Evolutionary conservation across 2,329 filamentous ascomycete genomes (phyloP).

Genomic region (Tolypocladium endophyticum): DNA sequence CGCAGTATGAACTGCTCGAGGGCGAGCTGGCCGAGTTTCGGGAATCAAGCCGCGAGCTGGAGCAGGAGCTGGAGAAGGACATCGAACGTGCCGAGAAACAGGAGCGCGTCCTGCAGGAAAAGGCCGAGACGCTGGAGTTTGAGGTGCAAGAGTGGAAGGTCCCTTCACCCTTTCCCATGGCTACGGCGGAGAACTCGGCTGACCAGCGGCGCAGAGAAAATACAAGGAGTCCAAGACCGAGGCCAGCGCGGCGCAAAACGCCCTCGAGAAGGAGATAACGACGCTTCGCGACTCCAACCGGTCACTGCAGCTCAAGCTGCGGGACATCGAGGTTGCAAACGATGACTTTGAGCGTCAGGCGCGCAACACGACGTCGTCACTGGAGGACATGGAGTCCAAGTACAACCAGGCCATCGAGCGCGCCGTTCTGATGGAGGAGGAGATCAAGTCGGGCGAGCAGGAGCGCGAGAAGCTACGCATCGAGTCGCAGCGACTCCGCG

Average conservation of each 20-base stretch:
- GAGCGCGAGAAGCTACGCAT: slow-evolving; percentile 85
- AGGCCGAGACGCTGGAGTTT: slow-evolving; percentile 72
- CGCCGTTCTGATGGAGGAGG: slow-evolving; percentile 86
- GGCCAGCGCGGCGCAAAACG: slow-evolving; percentile 72
- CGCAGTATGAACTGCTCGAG: slow-evolving; percentile 88
- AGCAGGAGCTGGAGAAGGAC: slow-evolving; percentile 91
- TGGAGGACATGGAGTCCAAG: slow-evolving; percentile 95
- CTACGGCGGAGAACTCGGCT: background rate
- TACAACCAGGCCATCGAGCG: slow-evolving; percentile 92
- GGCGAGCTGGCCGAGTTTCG: slow-evolving; percentile 89
- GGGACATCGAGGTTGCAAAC: slow-evolving; percentile 95
- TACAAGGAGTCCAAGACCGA: slow-evolving; percentile 92
- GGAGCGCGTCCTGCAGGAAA: slow-evolving; percentile 75
- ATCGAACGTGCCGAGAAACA: slow-evolving; percentile 91
- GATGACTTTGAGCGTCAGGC: slow-evolving; percentile 97
- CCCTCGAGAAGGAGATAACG: slow-evolving; percentile 92
- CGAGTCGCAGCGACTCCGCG: slow-evolving; percentile 77
- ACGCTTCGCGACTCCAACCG: slow-evolving; percentile 76
- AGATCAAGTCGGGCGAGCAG: slow-evolving; percentile 82
- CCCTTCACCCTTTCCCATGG: slow-evolving; percentile 17
- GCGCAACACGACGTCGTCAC: slow-evolving; percentile 85
- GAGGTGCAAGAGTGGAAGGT: slow-evolving; percentile 99
- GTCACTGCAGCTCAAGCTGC: slow-evolving; percentile 68
- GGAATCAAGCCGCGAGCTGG: slow-evolving; percentile 84
- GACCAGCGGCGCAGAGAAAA: slow-evolving; percentile 55